A percentile compares a stretch with the other conserved stretches of the same genome.
These are phyloP conservation scores for Daldinia sp. DNA, from an alignment of 2,329 filamentous ascomycete genomes.

Conservation along the genomic window DNA sequence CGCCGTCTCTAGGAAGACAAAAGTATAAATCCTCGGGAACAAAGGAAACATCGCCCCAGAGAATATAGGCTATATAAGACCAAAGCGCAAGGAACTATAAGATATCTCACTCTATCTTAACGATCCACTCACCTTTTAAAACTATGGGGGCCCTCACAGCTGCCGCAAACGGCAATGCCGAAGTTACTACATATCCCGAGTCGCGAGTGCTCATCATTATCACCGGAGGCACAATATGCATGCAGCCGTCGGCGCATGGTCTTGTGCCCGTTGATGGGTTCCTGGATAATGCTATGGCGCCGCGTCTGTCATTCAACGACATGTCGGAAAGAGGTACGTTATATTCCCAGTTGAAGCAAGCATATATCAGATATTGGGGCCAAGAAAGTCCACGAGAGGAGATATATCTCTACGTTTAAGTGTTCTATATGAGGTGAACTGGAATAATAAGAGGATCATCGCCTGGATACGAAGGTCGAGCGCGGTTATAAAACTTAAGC, in stretches of 20 bases:
- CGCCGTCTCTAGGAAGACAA: background rate
- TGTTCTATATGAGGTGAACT: background rate
- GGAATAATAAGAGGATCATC: background rate
- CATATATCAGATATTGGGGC: background rate
- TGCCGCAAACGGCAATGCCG: conserved; percentile 41
- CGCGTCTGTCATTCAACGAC: conserved; percentile 88
- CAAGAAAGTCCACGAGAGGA: background rate
- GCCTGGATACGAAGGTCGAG: background rate
- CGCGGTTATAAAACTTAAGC: background rate
- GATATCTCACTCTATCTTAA: background rate
- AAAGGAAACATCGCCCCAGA: background rate
- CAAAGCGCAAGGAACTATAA: background rate
- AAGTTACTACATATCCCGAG: conserved; percentile 67
- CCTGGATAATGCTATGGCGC: conserved; percentile 83
- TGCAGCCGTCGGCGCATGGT: conserved; percentile 84
- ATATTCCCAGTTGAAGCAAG: background rate
- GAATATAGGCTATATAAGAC: conserved; percentile 4
- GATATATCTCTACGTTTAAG: background rate
- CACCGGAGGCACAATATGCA: conserved; percentile 91
- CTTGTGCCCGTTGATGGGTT: conserved; percentile 85
- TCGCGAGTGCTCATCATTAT: conserved; percentile 90
- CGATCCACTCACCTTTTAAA: background rate
- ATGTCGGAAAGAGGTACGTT: conserved; percentile 63
- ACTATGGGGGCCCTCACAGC: conserved; percentile 47
- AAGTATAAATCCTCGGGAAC: background rate